Conservation (phyloP, 176 grass and related monocot genomes). For the Saccharum officinarum region DNA sequence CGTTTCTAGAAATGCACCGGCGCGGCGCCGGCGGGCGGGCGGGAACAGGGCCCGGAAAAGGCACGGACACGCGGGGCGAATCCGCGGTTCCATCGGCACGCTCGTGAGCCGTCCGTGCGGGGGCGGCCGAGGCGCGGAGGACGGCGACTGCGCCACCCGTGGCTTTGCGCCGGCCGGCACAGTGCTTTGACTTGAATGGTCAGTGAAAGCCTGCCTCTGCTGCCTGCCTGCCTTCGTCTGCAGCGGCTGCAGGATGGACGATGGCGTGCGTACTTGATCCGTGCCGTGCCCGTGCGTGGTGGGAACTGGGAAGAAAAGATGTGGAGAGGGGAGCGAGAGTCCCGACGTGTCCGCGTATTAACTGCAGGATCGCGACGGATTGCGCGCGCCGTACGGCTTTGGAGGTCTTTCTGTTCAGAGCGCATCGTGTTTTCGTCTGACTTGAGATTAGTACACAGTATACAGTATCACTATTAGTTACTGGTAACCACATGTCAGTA, state of each 20-base stretch:
- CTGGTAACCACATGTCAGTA: neutral
- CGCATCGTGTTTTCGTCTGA: neutral
- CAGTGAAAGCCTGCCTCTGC: neutral
- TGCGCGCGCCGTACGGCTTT: neutral
- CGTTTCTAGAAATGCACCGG: neutral
- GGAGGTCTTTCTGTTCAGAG: neutral
- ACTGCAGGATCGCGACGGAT: neutral
- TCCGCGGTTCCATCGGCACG: neutral
- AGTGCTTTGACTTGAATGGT: neutral
- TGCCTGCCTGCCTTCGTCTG: neutral
- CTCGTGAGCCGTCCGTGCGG: neutral
- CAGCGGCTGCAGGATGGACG: neutral
- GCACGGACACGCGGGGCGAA: neutral
- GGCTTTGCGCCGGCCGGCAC: neutral
- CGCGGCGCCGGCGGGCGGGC: neutral
- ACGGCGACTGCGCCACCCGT: constrained; percentile 3
- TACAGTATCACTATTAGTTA: neutral
- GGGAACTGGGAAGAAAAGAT: neutral
- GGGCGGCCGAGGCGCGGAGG: neutral
- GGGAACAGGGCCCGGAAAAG: neutral
- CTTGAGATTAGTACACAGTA: neutral
- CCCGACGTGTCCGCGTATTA: neutral
- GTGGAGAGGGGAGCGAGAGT: neutral
- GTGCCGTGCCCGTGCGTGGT: neutral
- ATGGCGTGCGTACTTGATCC: neutral